These are phyloP conservation scores for Paramecium sonneborni DNA, from an alignment of 73 alveolate genomes.

Conservation along the genomic window DNA sequence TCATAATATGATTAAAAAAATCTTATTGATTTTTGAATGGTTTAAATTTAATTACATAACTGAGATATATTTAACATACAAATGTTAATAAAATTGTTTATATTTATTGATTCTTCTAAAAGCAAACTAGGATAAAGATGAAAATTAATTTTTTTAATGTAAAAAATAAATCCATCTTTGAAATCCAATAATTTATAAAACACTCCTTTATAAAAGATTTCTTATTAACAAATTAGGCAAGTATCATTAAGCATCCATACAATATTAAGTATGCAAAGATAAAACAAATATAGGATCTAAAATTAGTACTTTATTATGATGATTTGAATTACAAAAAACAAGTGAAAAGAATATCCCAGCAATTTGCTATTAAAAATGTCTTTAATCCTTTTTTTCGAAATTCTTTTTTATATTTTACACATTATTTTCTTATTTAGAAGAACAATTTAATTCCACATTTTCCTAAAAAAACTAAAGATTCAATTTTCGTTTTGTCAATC, in stretches of 20 bases:
- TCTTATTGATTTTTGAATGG: not conserved
- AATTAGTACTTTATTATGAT: not conserved
- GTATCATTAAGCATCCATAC: not conserved
- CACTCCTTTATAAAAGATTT: not conserved
- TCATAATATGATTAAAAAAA: not conserved
- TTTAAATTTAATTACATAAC: not conserved
- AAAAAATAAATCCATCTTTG: not conserved
- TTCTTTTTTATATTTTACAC: not conserved
- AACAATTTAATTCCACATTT: not conserved
- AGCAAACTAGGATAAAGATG: not conserved
- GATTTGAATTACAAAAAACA: not conserved
- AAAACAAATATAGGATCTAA: not conserved
- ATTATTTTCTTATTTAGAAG: not conserved
- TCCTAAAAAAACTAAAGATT: not conserved
- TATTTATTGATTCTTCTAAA: not conserved
- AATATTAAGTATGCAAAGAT: not conserved
- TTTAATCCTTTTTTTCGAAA: not conserved
- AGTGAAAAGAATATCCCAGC: not conserved
- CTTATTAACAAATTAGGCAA: not conserved
- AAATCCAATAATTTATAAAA: not conserved
- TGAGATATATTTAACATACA: not conserved
- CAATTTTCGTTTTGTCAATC: not conserved
- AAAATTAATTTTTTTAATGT: not conserved
- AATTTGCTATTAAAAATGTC: not conserved
- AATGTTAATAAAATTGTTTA: not conserved